Conservation (phyloP, 2,329 filamentous ascomycete species). For the Bipolaris bicolor region DNA sequence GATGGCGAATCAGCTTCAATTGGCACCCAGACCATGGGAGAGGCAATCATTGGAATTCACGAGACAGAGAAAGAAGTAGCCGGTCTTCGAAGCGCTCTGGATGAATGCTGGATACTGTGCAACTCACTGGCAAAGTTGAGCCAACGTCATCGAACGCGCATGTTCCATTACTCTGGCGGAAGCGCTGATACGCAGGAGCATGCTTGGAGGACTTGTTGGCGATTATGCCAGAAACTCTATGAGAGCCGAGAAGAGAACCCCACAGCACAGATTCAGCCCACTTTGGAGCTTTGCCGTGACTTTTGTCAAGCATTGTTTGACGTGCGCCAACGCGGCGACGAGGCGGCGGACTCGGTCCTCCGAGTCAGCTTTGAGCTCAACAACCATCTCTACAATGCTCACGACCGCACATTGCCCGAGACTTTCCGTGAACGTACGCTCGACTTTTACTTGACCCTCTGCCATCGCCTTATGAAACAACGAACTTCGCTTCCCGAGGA, state of each 20-base stretch:
- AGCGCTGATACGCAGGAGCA: slow-evolving; percentile 80
- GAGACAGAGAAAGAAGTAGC: slow-evolving; percentile 67
- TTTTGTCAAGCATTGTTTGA: slow-evolving; percentile 94
- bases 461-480: slow-evolving; percentile 96
- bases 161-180: slow-evolving; percentile 73
- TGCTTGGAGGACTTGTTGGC: slow-evolving; percentile 95
- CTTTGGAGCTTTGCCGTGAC: slow-evolving; percentile 84
- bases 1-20: slow-evolving; percentile 31
- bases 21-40: slow-evolving; percentile 49
- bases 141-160: slow-evolving; percentile 78
- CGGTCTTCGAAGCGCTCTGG: slow-evolving; percentile 75
- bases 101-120: slow-evolving; percentile 92
- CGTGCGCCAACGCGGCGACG: slow-evolving; percentile 76
- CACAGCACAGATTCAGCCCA: slow-evolving; percentile 72
- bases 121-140: slow-evolving; percentile 87
- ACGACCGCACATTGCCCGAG: slow-evolving; percentile 82
- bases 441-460: slow-evolving; percentile 93
- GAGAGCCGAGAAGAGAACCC: slow-evolving; percentile 75
- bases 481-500: slow-evolving; percentile 77
- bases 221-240: slow-evolving; percentile 87
- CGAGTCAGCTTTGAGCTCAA: slow-evolving; percentile 94
- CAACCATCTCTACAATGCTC: slow-evolving; percentile 92
- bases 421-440: slow-evolving; percentile 87
- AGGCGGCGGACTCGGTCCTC: slow-evolving; percentile 81
- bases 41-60: slow-evolving; percentile 64